phyloP scores from a whole-genome alignment of 169 alveolate genomes.

The Babesia ovis region DNA sequence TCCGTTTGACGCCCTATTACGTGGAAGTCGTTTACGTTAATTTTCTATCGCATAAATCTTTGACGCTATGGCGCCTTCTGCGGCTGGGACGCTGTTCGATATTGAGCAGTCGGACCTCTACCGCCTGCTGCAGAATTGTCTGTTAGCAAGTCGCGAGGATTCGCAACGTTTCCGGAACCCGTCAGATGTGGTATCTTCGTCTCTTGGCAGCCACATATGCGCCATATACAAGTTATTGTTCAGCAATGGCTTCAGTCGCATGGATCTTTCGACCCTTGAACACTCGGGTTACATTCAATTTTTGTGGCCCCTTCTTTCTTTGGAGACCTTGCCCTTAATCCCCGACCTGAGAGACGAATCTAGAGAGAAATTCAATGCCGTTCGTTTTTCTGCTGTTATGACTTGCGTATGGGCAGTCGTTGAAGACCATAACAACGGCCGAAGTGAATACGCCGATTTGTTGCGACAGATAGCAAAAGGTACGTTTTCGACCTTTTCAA shows the following conservation, averaged over 20 bases:
- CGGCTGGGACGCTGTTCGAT: constrained; percentile 46
- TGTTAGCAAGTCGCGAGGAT: constrained; percentile 1
- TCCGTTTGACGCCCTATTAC: background rate
- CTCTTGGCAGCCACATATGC: constrained; percentile 16
- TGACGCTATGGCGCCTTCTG: constrained; percentile 21
- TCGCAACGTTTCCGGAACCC: constrained; percentile 24
- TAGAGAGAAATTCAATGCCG: constrained; percentile 5
- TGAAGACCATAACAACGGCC: constrained; percentile 60
- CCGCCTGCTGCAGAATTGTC: constrained; percentile 44
- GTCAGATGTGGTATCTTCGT: constrained; percentile 15
- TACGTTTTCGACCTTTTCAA: background rate
- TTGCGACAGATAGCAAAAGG: constrained; percentile 50
- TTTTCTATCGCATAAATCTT: constrained; percentile 15
- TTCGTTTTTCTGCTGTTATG: constrained; percentile 57
- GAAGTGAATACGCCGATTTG: constrained; percentile 61
- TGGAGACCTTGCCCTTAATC: constrained; percentile 55
- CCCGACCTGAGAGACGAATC: constrained; percentile 7
- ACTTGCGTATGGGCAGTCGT: constrained; percentile 68
- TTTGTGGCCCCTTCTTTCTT: constrained; percentile 55
- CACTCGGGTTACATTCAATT: constrained; percentile 49
- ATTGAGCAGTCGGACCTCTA: constrained; percentile 34
- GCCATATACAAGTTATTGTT: constrained; percentile 29
- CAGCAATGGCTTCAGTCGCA: constrained; percentile 34
- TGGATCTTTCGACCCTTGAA: constrained; percentile 53
- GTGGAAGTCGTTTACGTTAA: background rate